Conservation (phyloP, 139 green algal species). For the Chlorella sp. region DNA sequence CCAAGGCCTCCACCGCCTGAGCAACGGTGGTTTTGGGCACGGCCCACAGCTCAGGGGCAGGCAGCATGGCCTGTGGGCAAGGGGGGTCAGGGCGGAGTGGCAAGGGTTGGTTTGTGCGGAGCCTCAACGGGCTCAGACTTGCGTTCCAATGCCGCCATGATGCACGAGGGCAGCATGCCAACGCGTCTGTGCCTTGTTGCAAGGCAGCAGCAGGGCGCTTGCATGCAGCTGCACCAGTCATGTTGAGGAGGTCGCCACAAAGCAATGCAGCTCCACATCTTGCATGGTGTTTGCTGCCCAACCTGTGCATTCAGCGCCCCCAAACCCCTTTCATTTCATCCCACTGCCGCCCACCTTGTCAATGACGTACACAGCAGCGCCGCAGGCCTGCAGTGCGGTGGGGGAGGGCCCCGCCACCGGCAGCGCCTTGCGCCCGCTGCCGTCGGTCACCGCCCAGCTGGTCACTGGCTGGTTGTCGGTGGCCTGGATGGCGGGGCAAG, state of each 20-base stretch:
- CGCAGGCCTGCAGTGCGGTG: not conserved
- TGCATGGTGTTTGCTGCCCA: too few species aligned
- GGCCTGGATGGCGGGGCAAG: not conserved
- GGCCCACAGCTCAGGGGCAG: not conserved
- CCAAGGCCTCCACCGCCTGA: not conserved
- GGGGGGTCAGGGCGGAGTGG: not conserved
- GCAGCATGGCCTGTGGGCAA: not conserved
- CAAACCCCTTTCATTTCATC: too few species aligned
- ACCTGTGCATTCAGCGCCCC: too few species aligned
- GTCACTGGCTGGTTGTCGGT: not conserved
- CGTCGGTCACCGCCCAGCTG: not conserved
- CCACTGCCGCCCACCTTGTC: conserved; percentile 6
- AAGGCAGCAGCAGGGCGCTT: too few species aligned
- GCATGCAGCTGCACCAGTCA: too few species aligned
- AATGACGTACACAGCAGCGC: not conserved
- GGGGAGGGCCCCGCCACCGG: not conserved
- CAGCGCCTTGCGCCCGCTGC: not conserved
- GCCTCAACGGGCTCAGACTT: too few species aligned
- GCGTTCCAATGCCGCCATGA: too few species aligned
- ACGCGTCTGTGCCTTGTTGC: too few species aligned
- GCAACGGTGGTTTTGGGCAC: not conserved
- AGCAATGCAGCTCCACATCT: too few species aligned
- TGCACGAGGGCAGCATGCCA: too few species aligned
- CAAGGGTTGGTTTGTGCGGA: too few species aligned
- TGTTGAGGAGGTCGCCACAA: too few species aligned